Percentiles rank a stretch among this genome's conserved stretches.
Conservation (phyloP, 78 protist genomes). For the Polysphondylium violaceum region DNA sequence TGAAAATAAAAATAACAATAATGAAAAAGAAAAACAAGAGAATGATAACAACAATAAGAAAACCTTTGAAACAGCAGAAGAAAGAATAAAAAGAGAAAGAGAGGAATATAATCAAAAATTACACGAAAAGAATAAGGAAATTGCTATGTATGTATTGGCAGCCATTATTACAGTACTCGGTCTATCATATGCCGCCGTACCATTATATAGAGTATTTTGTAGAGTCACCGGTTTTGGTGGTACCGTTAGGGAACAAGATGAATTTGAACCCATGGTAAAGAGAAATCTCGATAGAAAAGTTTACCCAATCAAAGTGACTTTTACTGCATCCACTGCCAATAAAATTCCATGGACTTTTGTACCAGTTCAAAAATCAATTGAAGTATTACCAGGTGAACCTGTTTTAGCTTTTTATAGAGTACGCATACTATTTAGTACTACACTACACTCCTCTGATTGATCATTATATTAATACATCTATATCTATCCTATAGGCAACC, state of each 20-base stretch:
- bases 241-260: constrained; percentile 58
- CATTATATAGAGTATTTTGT: constrained; percentile 93
- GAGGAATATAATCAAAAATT: constrained; percentile 34
- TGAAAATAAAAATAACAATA: too few species aligned
- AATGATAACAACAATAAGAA: too few species aligned
- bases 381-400: constrained; percentile 72
- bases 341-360: constrained; percentile 77
- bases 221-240: constrained; percentile 92
- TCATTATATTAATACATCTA: background rate
- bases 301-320: constrained; percentile 64
- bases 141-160: constrained; percentile 55
- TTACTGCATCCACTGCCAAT: constrained; percentile 66
- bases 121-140: constrained; percentile 63
- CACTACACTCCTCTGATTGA: background rate
- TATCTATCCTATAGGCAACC: constrained; percentile 69
- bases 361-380: constrained; percentile 63
- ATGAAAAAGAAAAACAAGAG: too few species aligned
- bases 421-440: background rate
- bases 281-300: constrained; percentile 58
- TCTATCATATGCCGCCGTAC: constrained; percentile 90
- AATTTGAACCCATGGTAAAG: background rate
- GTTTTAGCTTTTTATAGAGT: constrained; percentile 69
- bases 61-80: too few species aligned
- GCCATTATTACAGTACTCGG: constrained; percentile 64
- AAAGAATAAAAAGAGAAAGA: too few species aligned